phyloP scores from a whole-genome alignment of 768 basidiomycete species.

The Leccinum incarnatum region DNA sequence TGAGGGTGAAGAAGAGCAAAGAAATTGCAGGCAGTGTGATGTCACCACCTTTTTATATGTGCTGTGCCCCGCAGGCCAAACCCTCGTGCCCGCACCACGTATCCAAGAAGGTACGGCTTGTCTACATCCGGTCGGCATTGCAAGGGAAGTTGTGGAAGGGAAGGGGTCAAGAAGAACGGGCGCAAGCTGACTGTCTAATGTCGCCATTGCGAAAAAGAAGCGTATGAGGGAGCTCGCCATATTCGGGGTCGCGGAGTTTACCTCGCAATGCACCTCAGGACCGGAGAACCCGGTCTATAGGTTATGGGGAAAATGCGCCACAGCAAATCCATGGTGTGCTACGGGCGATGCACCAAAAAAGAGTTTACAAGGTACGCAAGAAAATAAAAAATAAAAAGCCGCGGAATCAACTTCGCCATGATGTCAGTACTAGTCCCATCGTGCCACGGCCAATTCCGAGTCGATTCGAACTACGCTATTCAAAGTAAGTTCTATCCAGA shows the following conservation, averaged over 20 bases:
- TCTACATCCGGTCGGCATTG: constrained; percentile 17
- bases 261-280: constrained; percentile 13
- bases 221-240: constrained; percentile 24
- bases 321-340: constrained; percentile 4
- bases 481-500: not conserved
- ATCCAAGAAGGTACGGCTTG: constrained; percentile 13
- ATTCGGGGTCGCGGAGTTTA: constrained; percentile 30
- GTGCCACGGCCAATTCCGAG: not conserved
- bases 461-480: not conserved
- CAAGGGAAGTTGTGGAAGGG: too few relatives aligned
- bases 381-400: not conserved
- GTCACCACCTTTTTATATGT: constrained; percentile 17
- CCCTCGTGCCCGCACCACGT: not conserved
- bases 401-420: constrained; percentile 2
- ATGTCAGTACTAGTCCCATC: not conserved
- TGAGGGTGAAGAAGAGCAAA: not conserved
- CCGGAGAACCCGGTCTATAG: not conserved
- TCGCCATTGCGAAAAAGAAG: constrained; percentile 26
- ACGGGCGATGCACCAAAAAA: not conserved
- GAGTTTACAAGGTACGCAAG: not conserved
- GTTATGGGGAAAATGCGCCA: not conserved
- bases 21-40: not conserved
- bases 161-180: constrained; percentile 11
- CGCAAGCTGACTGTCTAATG: constrained; percentile 23
- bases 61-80: constrained; percentile 20